Evolutionary conservation across 2,329 filamentous ascomycete genomes (phyloP).

Genomic region (Botrytis tulipae): DNA sequence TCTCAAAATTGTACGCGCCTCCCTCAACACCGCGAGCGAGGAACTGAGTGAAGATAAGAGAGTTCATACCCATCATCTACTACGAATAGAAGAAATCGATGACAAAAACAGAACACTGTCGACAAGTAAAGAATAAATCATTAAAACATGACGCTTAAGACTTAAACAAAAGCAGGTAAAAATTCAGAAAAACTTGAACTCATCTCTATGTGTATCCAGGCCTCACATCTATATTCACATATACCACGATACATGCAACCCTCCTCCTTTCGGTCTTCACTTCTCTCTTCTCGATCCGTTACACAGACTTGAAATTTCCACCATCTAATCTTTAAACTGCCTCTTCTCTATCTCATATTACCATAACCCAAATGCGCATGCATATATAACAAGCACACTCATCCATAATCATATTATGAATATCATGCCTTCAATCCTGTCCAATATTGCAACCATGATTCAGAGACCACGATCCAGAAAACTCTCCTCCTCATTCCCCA

Average conservation of each 20-base stretch:
- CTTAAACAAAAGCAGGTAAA: not conserved
- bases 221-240: too few species aligned
- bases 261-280: too few species aligned
- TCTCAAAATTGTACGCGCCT: not conserved
- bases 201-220: too few species aligned
- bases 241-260: too few species aligned
- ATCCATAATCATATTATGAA: not conserved
- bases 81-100: rapidly evolving
- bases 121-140: too few species aligned
- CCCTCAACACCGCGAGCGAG: not conserved
- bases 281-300: not conserved
- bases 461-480: too few species aligned
- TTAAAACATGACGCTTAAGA: not conserved
- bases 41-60: not conserved
- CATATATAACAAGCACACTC: not conserved
- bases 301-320: not conserved
- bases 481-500: not conserved
- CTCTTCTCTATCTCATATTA: not conserved
- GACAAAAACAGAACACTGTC: too few species aligned
- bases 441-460: not conserved
- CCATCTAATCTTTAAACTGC: not conserved
- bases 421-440: not conserved
- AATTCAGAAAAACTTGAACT: not conserved
- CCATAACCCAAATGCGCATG: not conserved
- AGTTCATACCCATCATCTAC: not conserved